Evolutionary conservation across 805 yeast species (phyloP).

Genomic region (Kluyveromyces nonfermentans): DNA sequence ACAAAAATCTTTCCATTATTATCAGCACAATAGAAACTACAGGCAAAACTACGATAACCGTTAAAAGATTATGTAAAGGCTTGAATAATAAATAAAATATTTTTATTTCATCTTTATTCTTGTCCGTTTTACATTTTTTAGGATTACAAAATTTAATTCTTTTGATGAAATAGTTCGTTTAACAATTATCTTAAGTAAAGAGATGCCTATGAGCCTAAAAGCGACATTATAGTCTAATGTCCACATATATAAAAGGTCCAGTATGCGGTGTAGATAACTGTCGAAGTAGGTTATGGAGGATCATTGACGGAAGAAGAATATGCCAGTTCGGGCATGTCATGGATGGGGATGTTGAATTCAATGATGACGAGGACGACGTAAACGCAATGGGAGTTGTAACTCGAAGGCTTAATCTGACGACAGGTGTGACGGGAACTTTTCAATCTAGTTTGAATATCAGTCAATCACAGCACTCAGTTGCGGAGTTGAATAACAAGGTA

Average conservation of each 20-base stretch:
- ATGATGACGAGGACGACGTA: conserved; percentile 70
- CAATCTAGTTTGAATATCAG: conserved; percentile 27
- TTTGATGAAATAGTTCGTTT: no score
- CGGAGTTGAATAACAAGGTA: conserved; percentile 7
- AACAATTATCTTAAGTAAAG: no score
- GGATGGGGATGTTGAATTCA: conserved; percentile 68
- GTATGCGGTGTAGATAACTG: conserved; percentile 89
- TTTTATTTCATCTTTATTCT: background rate
- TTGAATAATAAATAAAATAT: no score
- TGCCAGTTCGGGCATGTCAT: conserved; percentile 89
- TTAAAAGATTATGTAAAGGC: background rate
- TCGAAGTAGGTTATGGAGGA: conserved; percentile 63
- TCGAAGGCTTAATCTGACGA: conserved; percentile 44
- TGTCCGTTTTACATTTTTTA: background rate
- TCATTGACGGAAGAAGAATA: conserved; percentile 66
- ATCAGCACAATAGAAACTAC: conserved; percentile 1
- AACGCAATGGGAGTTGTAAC: conserved; percentile 36
- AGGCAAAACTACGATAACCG: conserved; percentile 1
- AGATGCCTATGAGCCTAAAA: no score
- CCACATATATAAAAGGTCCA: conserved; percentile 59
- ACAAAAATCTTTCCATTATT: background rate
- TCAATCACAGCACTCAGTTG: conserved; percentile 16
- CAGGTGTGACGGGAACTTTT: conserved; percentile 33
- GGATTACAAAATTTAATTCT: background rate
- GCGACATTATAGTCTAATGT: conserved; percentile 12